Base-by-base conservation (phyloP, 768 basidiomycete species). In the Russula earlei region DNA sequence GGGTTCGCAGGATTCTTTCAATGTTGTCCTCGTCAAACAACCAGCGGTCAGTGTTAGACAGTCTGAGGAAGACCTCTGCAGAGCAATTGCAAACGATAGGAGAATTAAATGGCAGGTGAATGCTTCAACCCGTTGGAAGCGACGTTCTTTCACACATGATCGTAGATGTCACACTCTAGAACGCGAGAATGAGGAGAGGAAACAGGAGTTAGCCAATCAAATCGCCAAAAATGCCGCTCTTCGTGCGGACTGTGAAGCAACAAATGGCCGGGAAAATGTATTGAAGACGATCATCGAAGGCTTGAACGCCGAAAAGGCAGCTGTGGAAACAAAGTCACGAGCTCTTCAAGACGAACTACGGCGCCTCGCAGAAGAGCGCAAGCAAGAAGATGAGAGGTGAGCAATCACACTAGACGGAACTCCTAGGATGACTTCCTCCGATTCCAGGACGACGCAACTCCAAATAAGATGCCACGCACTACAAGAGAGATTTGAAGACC, bases 401-500 rank as follows among this genome's bases (percentile, higher is more conserved):
- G 49, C 3, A 20, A 47, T 25, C 20, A 31, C 38, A 19, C 14
- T 17, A 31, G n/a, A 14, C 41, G n/a, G n/a, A 12, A 31, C 15
- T 25, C 12, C 17, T 5, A 27, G 25, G n/a, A 29, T 52, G 20
- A 24, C 46, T 19, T 38, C 52, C 44, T 12, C 20, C 17, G 19
- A n/a, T 8, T 31, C 17, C 37, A 62, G 62, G 45, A 24, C 20
- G n/a, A 52, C 48, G 37, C 59, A 62, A 56, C 36, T 52, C 17
- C 59, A 61, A 29, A 57, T 49, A 53, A 56, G 49, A 31, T 61
- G 27, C 20, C 61, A 80, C 75, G 66, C 73, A 36, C 69, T 82
- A 15, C 77, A 84, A 63, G 81, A 85, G 52, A 75, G 81, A 24
- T 79, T 78, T 50, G 82, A 85, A 12, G 75, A 80, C 15, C 82